Evolutionary conservation across 2,329 filamentous ascomycete species (phyloP), one percentile per base, ranked within the genome.

Genomic region (Aspergillus chevalieri): DNA sequence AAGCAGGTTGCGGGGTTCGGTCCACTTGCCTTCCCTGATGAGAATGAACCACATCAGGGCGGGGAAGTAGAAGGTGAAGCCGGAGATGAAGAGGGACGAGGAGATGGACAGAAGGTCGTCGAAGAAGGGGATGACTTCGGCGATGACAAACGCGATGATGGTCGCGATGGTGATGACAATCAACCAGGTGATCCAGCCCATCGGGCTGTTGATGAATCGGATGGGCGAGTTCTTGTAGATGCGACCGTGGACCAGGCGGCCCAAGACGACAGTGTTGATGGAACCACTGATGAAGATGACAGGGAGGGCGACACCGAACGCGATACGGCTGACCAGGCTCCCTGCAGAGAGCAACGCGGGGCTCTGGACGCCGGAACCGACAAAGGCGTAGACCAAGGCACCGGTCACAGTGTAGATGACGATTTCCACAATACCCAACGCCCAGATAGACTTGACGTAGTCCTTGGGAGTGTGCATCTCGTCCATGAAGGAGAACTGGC

Each of bases 81-180:
- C 89, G 59, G 85, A 89, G 68, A 93, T 86, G 62, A 93, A 92
- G 1, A 93, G 78, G 3, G 87, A 88, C 6, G 67, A 70, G 46
- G 66, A 68, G 51, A 72, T 63, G 7, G 64, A 66, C 5, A 77
- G 65, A 55, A 76, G 73, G 50, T 87, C 88, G 8, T 80, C 84
- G 73, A 94, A 94, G 76, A 93, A 92, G 0, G 89, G 89, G 60
- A 92, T 92, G 42, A 90, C 84, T 65, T 92, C 85, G 4, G 87
- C 86, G 57, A 91, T 90, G 65, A 94, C 80, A 65, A 92, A 93
- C 3, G 87, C 88, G n/a, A 86, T 59, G 15, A 90, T 70, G 85
- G 89, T 94, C 3, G 85, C 87, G 1, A 67, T 22, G 8, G 47
- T 44, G 22, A 66, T 64, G 2, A 65, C 47, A 6, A 28, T 46